Conservation (phyloP, 2,329 filamentous ascomycete species). For the Monilinia fructigena region DNA sequence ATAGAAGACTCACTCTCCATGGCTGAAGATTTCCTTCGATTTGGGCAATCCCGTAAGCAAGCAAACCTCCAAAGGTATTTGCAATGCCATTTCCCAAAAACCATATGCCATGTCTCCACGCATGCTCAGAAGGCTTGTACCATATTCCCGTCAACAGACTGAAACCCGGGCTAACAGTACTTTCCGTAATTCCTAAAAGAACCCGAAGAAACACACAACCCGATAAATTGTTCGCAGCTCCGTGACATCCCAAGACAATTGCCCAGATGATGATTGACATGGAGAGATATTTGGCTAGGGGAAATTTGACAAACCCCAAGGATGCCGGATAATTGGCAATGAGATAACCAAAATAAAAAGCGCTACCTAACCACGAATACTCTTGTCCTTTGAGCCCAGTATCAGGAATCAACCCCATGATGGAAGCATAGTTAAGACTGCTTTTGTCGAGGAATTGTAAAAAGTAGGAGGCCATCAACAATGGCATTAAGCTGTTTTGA, state of each 20-base stretch:
- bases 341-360: constrained; percentile 47
- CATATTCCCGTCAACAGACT: constrained; percentile 41
- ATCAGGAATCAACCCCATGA: constrained; percentile 47
- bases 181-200: constrained; percentile 36
- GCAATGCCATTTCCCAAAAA: constrained; percentile 36
- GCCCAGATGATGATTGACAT: constrained; percentile 62
- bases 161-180: constrained; percentile 39
- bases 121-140: constrained; percentile 29
- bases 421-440: constrained; percentile 42
- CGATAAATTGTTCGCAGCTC: constrained; percentile 27
- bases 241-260: constrained; percentile 46
- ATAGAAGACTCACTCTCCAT: constrained; percentile 27
- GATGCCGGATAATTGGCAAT: constrained; percentile 27
- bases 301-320: constrained; percentile 41
- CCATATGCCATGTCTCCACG: constrained; percentile 24
- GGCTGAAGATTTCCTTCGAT: constrained; percentile 25
- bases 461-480: constrained; percentile 12
- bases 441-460: constrained; percentile 22
- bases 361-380: constrained; percentile 48
- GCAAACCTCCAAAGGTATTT: constrained; percentile 38
- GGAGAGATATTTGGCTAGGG: constrained; percentile 58
- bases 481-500: constrained; percentile 12
- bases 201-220: constrained; percentile 33
- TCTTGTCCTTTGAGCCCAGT: constrained; percentile 44
- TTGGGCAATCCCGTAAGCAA: constrained; percentile 41